Conservation (phyloP, 805 yeast species). For the Saccharomycopsis sp. region DNA sequence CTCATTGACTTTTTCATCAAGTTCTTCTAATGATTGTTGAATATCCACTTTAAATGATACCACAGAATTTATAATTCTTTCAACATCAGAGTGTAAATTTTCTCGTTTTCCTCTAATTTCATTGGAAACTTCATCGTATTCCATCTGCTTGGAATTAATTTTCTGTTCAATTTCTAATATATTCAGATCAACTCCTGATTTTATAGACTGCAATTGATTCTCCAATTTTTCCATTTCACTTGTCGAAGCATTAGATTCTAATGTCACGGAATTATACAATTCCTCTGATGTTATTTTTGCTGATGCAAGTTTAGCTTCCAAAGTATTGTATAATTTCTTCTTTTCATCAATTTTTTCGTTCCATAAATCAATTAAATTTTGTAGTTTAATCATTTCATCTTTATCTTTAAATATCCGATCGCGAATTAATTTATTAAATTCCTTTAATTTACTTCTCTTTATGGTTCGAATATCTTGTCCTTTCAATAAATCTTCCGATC, state of each 20-base stretch:
- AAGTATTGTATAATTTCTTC: conserved; percentile 46
- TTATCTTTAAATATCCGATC: conserved; percentile 41
- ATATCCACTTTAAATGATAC: conserved; percentile 61
- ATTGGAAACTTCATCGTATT: conserved; percentile 42
- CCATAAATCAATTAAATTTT: conserved; percentile 51
- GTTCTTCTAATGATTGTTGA: conserved; percentile 56
- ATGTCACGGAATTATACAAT: conserved; percentile 45
- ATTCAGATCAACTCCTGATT: conserved; percentile 42
- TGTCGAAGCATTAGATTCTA: conserved; percentile 45
- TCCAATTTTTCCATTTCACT: conserved; percentile 63
- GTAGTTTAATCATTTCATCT: conserved; percentile 50
- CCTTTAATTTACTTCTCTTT: conserved; percentile 32
- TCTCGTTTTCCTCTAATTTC: conserved; percentile 42
- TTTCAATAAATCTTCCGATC: conserved; percentile 34
- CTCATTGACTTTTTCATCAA: conserved; percentile 40
- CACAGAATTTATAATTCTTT: conserved; percentile 50
- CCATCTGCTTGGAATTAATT: conserved; percentile 41
- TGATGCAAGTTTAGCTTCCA: conserved; percentile 50
- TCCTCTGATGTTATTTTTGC: conserved; percentile 49
- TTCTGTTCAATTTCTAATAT: conserved; percentile 39
- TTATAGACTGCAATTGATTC: conserved; percentile 45
- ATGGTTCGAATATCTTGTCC: conserved; percentile 31
- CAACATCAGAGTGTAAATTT: conserved; percentile 45
- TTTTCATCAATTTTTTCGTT: conserved; percentile 51
- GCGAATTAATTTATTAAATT: conserved; percentile 41